Evolutionary conservation across 2,329 filamentous ascomycete genomes (phyloP).

Genomic region (Neoascochyta sp.): DNA sequence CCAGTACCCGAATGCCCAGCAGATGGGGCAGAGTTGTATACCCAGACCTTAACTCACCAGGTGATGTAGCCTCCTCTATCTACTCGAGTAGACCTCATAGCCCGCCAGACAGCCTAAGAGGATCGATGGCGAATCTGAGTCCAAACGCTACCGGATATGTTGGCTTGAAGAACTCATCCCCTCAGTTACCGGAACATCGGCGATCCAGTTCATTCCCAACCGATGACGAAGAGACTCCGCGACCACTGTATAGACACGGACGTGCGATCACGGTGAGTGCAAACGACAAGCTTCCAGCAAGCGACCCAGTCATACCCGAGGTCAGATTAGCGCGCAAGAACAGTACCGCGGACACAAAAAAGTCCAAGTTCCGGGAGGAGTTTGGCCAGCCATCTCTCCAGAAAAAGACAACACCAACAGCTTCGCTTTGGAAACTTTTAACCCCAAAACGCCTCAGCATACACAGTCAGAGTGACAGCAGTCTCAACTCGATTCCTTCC

Average conservation of each 20-base stretch:
- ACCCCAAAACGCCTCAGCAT: constrained; percentile 24
- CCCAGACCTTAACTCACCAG: constrained; percentile 8
- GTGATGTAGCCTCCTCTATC: constrained; percentile 36
- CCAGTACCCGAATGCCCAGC: constrained; percentile 34
- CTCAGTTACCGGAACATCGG: constrained; percentile 8
- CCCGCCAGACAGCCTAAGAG: constrained; percentile 29
- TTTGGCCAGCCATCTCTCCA: constrained; percentile 31
- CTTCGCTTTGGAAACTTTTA: constrained; percentile 31
- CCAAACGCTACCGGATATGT: constrained; percentile 6
- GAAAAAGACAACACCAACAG: constrained; percentile 22
- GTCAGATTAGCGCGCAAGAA: constrained; percentile 19
- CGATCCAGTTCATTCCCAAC: constrained; percentile 22
- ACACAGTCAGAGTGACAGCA: constrained; percentile 33
- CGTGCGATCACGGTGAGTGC: constrained; percentile 5
- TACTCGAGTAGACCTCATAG: constrained; percentile 42
- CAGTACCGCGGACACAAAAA: constrained; percentile 30
- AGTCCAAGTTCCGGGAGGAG: constrained; percentile 37
- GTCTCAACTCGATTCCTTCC: constrained; percentile 11
- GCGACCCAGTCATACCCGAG: constrained; percentile 7
- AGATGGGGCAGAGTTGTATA: constrained; percentile 37
- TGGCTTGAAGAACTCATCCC: constrained; percentile 8
- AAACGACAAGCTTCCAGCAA: constrained; percentile 1
- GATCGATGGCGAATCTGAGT: constrained; percentile 19
- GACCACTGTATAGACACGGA: constrained; percentile 10
- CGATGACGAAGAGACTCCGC: constrained; percentile 24